phyloP scores from a whole-genome alignment of 805 yeast species.

The Candida pini region DNA sequence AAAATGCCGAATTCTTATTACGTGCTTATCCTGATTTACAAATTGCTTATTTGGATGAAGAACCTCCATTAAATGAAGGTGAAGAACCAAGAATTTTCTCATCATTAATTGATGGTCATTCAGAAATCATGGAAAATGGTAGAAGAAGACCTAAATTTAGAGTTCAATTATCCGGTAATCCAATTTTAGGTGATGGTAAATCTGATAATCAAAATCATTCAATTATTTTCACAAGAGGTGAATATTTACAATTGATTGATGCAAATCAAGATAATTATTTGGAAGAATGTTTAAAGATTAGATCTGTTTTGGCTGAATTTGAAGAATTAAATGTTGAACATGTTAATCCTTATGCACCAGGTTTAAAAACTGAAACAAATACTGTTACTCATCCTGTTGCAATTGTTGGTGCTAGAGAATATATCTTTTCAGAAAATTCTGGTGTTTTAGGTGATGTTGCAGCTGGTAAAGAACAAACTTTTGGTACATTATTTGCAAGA shows the following conservation, averaged over 20 bases:
- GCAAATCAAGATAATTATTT: conserved; percentile 83
- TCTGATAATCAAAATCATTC: conserved; percentile 85
- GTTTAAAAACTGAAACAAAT: conserved; percentile 48
- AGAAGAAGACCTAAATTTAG: conserved; percentile 72
- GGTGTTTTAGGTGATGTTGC: conserved; percentile 87
- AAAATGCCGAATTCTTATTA: conserved; percentile 73
- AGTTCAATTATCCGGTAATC: conserved; percentile 76
- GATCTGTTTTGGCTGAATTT: conserved; percentile 77
- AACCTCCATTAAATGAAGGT: conserved; percentile 67
- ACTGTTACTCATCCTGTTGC: conserved; percentile 65
- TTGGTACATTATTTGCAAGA: conserved; percentile 80
- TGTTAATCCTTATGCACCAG: conserved; percentile 77
- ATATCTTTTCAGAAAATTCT: conserved; percentile 79
- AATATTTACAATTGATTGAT: conserved; percentile 77
- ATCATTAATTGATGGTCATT: conserved; percentile 75
- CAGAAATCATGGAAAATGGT: conserved; percentile 66
- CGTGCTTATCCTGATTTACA: conserved; percentile 82
- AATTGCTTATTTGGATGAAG: conserved; percentile 93
- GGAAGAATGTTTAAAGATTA: conserved; percentile 79
- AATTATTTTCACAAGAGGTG: conserved; percentile 76
- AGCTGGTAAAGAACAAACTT: conserved; percentile 87
- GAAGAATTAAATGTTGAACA: conserved; percentile 74
- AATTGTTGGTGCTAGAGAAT: conserved; percentile 82
- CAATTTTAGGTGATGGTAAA: conserved; percentile 84
- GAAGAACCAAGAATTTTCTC: conserved; percentile 71